Base-by-base conservation (phyloP, 257 asterid genomes). In the Anisodus tanguticus region DNA sequence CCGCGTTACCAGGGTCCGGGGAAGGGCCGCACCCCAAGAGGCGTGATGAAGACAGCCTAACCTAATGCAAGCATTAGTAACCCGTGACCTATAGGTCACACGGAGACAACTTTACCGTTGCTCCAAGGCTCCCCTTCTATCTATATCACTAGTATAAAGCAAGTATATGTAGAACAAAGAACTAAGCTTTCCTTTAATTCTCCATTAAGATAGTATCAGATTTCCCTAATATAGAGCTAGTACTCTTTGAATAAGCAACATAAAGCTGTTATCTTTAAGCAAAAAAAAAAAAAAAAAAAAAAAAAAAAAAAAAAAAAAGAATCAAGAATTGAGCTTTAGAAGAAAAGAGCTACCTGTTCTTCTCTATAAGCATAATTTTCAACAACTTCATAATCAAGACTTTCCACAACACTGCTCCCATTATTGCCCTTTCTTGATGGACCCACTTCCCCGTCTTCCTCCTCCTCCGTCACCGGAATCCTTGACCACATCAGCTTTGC, bases 381-480 rank as follows among this genome's bases (percentile, higher is more conserved):
- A 81, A 97, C 91, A 12, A 94, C 98, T 93, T 97, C 99, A 88
- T 94, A 97, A 76, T 97, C 99, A 66, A 97, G 98, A 91, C 99
- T 97, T 88, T 97, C 98, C 67, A 90, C 97, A 63, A 41, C 45
- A 41, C 45, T 41, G 57, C 87, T 85, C 12, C 87, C 94, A 53
- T 93, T 92, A 22, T 39, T 88, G 0, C 22, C 81, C 88, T 87
- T 91, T 88, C 83, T 88, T 15, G 82, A 77, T 22, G 53, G 84
- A 71, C 87, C 92, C 62, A 78, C 90, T 26, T 31, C 83, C 3
- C 67, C 87, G 2, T 89, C 95, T 10, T 62, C 86, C 71, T 91
- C 97, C 78, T 83, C 92, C 82, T 92, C 99, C 69, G 92, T 83
- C 84, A 88, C 90, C 79, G 99, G 99, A 89, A 97, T 89, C 91